Evolutionary conservation across 2,329 filamentous ascomycete genomes (phyloP), one percentile per base, ranked within the genome.

Genomic region (Sporothrix sp.): DNA sequence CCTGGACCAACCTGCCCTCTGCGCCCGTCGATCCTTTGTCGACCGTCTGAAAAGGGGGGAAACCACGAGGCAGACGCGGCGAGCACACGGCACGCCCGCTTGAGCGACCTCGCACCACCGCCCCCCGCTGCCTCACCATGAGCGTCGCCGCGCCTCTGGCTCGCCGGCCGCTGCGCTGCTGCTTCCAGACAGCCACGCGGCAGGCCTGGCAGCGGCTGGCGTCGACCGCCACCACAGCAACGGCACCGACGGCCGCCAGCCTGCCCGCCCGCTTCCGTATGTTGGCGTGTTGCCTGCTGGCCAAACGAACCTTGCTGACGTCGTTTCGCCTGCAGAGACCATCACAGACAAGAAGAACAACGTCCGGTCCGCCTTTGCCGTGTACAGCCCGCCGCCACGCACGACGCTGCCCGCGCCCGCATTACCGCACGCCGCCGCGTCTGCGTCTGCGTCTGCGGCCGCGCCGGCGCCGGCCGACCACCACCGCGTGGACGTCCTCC

Each of bases 401-500:
- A 46, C 51, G 14, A 47, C 47, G 10, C 20, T 23, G 27, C 35
- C 40, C 23, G 28, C 38, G 4, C 1, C n/a, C 20, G 52, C 53
- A 37, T 44, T 52, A 20, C 33, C 35, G 40, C 46, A 39, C 48
- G 38, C 7, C 53, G 47, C 38, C 37, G 45, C 48, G 27, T 39
- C 54, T 7, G 36, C 52, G 50, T 51, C 56, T 38, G 38, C 48
- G 14, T 32, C 53, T 4, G 7, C 50, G 2, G 4, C 28, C 42
- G 40, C 39, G 51, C 54, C 33, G 35, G 27, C 14, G 14, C 18
- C 30, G 27, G 8, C 9, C 8, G 16, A 14, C 56, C 52, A 33
- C 48, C 54, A n/a, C 37, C 39, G 35, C 50, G 49, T 56, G 39
- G 56, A 89, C 61, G 84, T 89, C 20, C 70, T 97, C 61, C 72